Conservation (phyloP, 768 basidiomycete species). For the Mycena leptocephala region DNA sequence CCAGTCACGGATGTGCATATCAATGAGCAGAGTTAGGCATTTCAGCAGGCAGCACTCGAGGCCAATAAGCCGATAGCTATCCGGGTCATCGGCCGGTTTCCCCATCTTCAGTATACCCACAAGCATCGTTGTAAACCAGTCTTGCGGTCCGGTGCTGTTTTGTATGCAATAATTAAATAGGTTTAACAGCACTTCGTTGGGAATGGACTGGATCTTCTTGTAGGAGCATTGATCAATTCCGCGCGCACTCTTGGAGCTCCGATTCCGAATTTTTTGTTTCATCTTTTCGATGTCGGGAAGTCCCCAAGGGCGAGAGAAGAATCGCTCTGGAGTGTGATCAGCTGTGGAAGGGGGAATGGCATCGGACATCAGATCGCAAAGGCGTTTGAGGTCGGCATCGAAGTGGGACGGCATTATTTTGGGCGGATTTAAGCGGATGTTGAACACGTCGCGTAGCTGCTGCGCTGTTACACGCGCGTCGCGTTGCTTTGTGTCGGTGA, state of each 20-base stretch:
- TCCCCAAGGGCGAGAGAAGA: neutral
- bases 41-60: conserved; percentile 40
- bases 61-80: conserved; percentile 35
- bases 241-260: neutral
- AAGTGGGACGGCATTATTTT: neutral
- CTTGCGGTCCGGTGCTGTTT: neutral
- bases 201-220: neutral
- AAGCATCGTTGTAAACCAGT: conserved; percentile 9
- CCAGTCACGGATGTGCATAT: conserved; percentile 31
- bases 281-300: neutral
- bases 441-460: neutral
- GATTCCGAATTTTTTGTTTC: neutral
- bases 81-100: conserved; percentile 26
- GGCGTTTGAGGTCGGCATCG: neutral
- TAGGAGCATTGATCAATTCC: neutral
- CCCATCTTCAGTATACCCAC: conserved; percentile 29
- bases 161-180: neutral
- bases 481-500: neutral
- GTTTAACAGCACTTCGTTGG: conserved; percentile 4
- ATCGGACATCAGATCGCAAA: neutral
- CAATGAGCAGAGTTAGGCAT: conserved; percentile 41
- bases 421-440: neutral
- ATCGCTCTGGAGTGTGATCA: neutral
- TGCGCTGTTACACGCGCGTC: neutral
- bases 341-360: neutral